phyloP scores from a whole-genome alignment of 805 yeast species.

The Saccharomycopsis guyanensis region DNA sequence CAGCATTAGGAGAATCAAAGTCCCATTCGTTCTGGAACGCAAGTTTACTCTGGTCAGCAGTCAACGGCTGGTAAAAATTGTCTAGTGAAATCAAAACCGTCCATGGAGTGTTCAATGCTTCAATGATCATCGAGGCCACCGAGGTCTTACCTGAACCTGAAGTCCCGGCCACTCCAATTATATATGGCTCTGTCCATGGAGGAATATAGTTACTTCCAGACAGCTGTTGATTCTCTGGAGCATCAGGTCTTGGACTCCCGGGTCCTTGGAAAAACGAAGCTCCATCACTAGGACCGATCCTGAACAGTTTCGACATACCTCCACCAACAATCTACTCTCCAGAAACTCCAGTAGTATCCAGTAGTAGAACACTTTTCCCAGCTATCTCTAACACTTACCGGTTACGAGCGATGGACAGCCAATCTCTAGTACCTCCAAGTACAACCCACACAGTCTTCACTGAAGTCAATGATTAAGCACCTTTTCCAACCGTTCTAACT shows the following conservation, averaged over 20 bases:
- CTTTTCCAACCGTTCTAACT: too few species aligned
- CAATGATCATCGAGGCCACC: constrained; percentile 75
- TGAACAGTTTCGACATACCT: background rate
- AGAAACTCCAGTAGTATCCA: too few species aligned
- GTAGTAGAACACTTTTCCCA: too few species aligned
- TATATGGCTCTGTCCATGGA: constrained; percentile 85
- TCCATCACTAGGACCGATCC: background rate
- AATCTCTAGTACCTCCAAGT: too few species aligned
- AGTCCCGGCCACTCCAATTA: constrained; percentile 81
- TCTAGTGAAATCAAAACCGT: constrained; percentile 84
- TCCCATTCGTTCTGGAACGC: constrained; percentile 74
- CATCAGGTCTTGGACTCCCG: background rate
- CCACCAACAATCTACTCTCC: too few species aligned
- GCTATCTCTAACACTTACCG: too few species aligned
- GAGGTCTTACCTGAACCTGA: constrained; percentile 94
- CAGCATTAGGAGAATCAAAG: constrained; percentile 79
- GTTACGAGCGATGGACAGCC: too few species aligned
- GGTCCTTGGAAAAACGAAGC: background rate
- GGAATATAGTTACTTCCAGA: constrained; percentile 41
- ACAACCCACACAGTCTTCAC: too few species aligned
- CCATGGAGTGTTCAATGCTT: constrained; percentile 84
- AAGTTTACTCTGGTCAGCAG: constrained; percentile 44
- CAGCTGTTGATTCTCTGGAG: too few species aligned
- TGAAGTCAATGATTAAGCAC: too few species aligned
- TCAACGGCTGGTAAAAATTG: constrained; percentile 79